Percentiles rank a stretch among this genome's conserved stretches.
These are phyloP conservation scores for Leptographium radiaticola DNA, from an alignment of 2,329 filamentous ascomycete genomes.

Conservation along the genomic window DNA sequence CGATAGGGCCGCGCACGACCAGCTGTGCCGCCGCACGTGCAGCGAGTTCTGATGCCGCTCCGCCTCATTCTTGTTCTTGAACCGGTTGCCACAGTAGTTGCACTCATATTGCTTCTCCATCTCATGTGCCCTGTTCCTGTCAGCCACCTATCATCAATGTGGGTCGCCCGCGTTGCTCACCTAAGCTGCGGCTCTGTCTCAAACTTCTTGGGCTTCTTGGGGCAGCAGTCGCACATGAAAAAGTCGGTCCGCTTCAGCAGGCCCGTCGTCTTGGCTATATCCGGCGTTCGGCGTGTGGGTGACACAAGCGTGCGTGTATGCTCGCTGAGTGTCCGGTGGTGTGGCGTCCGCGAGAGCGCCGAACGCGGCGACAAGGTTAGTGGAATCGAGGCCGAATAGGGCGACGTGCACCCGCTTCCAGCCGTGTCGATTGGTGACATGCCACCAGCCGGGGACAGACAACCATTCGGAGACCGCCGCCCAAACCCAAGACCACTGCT, in stretches of 20 bases:
- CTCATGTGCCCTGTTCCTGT: constrained; percentile 68
- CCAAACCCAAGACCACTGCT: constrained; percentile 27
- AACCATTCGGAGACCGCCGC: constrained; percentile 31
- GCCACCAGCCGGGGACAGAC: constrained; percentile 29
- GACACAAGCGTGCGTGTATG: constrained; percentile 28
- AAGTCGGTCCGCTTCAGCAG: constrained; percentile 32
- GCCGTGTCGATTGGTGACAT: constrained; percentile 33
- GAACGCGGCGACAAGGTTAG: constrained; percentile 35
- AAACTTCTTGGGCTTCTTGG: constrained; percentile 94
- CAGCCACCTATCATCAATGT: background rate
- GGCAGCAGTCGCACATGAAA: constrained; percentile 81
- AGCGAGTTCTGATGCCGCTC: constrained; percentile 93
- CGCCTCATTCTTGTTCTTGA: constrained; percentile 98
- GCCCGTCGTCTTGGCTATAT: constrained; percentile 24
- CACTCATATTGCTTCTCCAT: constrained; percentile 96
- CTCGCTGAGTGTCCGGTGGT: constrained; percentile 32
- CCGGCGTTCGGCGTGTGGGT: constrained; percentile 34
- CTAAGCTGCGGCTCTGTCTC: constrained; percentile 70
- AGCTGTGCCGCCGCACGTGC: constrained; percentile 83
- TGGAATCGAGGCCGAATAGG: constrained; percentile 33
- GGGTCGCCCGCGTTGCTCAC: constrained; percentile 27
- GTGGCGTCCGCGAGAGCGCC: constrained; percentile 28
- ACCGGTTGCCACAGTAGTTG: constrained; percentile 81
- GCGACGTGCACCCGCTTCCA: constrained; percentile 26
- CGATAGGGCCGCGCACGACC: constrained; percentile 84